Evolutionary conservation across 2,329 filamentous ascomycete genomes (phyloP).

Genomic region (Botrytis aclada): DNA sequence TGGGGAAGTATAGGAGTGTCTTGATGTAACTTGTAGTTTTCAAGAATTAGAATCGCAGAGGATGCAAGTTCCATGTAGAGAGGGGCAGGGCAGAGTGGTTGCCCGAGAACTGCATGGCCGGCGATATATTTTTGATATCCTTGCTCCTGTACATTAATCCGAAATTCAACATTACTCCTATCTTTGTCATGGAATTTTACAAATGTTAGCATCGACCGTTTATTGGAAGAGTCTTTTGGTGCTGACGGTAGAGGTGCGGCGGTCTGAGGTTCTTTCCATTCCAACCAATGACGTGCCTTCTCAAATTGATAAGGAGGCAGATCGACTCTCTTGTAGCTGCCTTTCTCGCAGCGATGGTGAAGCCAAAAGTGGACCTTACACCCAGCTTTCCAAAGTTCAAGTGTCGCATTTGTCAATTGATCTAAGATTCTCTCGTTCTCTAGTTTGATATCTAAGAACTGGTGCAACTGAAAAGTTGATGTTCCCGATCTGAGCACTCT

Average conservation of each 20-base stretch:
- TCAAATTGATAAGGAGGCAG: constrained; percentile 10
- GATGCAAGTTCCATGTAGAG: not conserved
- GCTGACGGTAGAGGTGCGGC: not conserved
- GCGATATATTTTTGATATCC: not conserved
- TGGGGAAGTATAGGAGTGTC: not conserved
- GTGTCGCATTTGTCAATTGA: not conserved
- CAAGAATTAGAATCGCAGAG: not conserved
- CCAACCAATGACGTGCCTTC: not conserved
- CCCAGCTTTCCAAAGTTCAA: not conserved
- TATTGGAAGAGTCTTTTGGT: not conserved
- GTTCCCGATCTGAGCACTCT: not conserved
- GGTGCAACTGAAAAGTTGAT: not conserved
- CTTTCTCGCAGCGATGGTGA: constrained; percentile 6
- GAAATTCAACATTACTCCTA: not conserved
- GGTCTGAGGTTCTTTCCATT: not conserved
- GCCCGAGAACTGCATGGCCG: not conserved
- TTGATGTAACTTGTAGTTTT: not conserved
- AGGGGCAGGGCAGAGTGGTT: not conserved
- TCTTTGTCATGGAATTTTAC: not conserved
- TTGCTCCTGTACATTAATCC: not conserved
- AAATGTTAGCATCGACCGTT: not conserved
- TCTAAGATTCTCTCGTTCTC: not conserved
- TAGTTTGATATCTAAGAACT: not conserved
- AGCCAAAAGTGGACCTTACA: not conserved
- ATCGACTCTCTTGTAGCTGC: constrained; percentile 25